phyloP scores from a whole-genome alignment of 129 eudicot species.

The Flaveria bidentis region DNA sequence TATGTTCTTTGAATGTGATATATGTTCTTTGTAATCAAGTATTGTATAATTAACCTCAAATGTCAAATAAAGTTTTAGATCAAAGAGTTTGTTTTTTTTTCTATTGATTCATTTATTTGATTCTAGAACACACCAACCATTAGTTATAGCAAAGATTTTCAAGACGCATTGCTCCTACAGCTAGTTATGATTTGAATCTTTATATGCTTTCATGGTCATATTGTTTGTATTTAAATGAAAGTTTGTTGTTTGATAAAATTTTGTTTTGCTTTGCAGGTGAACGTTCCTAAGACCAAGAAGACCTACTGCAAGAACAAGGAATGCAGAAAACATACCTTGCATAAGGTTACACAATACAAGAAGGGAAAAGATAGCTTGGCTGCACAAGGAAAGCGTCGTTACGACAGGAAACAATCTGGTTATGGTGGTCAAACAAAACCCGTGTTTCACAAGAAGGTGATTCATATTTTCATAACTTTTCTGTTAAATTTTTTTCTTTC shows the following conservation, averaged over 20 bases:
- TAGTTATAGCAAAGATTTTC: not conserved
- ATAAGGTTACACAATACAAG: slow-evolving; percentile 15
- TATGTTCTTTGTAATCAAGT: not conserved
- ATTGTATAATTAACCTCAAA: not conserved
- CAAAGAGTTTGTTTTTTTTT: not conserved
- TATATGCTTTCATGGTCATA: not conserved
- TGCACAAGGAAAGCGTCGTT: slow-evolving; percentile 23
- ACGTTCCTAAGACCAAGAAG: slow-evolving; percentile 19
- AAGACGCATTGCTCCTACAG: not conserved
- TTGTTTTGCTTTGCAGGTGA: not conserved
- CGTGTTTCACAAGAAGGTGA: slow-evolving; percentile 19
- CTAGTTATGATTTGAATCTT: not conserved
- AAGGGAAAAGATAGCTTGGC: slow-evolving; percentile 20
- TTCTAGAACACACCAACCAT: not conserved
- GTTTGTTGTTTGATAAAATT: not conserved
- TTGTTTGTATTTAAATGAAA: not conserved
- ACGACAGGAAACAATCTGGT: slow-evolving; percentile 19
- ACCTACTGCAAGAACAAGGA: slow-evolving; percentile 22
- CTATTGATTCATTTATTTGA: not conserved
- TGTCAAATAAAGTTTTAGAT: not conserved
- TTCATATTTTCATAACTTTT: not conserved
- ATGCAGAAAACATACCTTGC: slow-evolving; percentile 22
- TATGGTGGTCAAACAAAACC: slow-evolving; percentile 20
- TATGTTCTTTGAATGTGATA: too few relatives aligned
- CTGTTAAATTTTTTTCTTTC: not conserved